Percentiles rank a stretch among this genome's conserved stretches.
These are phyloP conservation scores for Setaria viridis DNA, from an alignment of 202 grass and related monocot species.

Conservation along the genomic window DNA sequence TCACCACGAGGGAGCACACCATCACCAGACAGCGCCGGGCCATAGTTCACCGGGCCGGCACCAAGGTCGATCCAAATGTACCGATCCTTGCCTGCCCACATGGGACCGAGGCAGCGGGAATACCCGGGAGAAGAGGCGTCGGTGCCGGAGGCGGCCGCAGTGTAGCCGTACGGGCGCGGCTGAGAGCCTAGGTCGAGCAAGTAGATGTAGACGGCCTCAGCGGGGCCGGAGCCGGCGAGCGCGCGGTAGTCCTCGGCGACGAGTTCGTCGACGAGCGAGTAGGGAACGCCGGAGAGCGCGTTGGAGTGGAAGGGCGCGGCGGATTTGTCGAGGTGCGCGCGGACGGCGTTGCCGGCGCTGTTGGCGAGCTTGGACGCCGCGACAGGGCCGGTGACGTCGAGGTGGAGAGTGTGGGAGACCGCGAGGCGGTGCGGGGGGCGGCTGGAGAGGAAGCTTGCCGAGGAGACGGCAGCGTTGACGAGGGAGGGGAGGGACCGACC, in stretches of 20 bases:
- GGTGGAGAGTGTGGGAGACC: slow-evolving; percentile 61
- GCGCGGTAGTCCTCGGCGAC: slow-evolving; percentile 68
- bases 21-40: slow-evolving; percentile 86
- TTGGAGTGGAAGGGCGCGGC: slow-evolving; percentile 67
- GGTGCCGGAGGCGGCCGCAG: slow-evolving; percentile 48
- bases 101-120: slow-evolving; percentile 75
- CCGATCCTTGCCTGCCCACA: slow-evolving; percentile 86
- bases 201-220: slow-evolving; percentile 83
- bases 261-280: slow-evolving; percentile 68
- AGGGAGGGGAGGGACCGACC: slow-evolving; percentile 55
- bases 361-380: slow-evolving; percentile 53
- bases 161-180: slow-evolving; percentile 76
- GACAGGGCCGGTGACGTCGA: slow-evolving; percentile 54
- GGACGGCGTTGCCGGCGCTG: slow-evolving; percentile 57
- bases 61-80: slow-evolving; percentile 94
- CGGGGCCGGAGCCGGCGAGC: slow-evolving; percentile 46
- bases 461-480: slow-evolving; percentile 61
- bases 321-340: slow-evolving; percentile 57
- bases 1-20: slow-evolving; percentile 92
- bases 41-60: slow-evolving; percentile 85
- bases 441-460: slow-evolving; percentile 67
- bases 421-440: slow-evolving; percentile 63
- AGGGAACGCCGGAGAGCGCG: slow-evolving; percentile 72
- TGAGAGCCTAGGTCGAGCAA: slow-evolving; percentile 76
- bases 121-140: slow-evolving; percentile 60